These are phyloP conservation scores for Polychaeton citri DNA, from an alignment of 2,329 filamentous ascomycete species.

Conservation along the genomic window DNA sequence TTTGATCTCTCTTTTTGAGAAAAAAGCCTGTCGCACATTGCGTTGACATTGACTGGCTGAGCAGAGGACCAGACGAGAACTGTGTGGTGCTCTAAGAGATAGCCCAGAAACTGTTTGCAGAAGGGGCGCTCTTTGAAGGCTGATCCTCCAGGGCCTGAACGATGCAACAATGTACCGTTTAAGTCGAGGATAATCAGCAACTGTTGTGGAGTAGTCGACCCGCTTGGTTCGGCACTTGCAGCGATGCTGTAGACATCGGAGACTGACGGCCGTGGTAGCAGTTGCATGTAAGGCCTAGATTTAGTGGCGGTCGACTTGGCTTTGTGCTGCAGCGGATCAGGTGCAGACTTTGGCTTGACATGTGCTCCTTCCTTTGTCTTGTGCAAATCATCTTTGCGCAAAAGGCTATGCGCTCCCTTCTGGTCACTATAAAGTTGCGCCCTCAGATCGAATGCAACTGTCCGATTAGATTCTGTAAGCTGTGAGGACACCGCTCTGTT, in stretches of 20 bases:
- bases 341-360: no score
- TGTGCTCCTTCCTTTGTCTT: no score
- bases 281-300: no score
- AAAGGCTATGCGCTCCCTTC: no score
- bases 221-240: conserved; percentile 1
- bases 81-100: conserved; percentile 59
- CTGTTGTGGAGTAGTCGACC: conserved; percentile 7
- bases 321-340: no score
- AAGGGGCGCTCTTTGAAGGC: conserved; percentile 46
- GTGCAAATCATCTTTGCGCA: no score
- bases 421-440: no score
- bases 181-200: conserved; percentile 81
- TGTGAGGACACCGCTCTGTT: no score
- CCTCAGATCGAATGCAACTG: no score
- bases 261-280: background rate
- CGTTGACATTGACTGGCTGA: conserved; percentile 53
- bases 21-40: conserved; percentile 56
- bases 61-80: conserved; percentile 92
- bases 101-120: conserved; percentile 54
- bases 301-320: no score
- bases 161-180: conserved; percentile 77
- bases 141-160: conserved; percentile 37
- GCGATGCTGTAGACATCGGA: background rate
- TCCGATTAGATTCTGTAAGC: no score
- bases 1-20: conserved; percentile 32